Conservation (phyloP, 2,329 filamentous ascomycete genomes). For the Cladorrhinum sp. region DNA sequence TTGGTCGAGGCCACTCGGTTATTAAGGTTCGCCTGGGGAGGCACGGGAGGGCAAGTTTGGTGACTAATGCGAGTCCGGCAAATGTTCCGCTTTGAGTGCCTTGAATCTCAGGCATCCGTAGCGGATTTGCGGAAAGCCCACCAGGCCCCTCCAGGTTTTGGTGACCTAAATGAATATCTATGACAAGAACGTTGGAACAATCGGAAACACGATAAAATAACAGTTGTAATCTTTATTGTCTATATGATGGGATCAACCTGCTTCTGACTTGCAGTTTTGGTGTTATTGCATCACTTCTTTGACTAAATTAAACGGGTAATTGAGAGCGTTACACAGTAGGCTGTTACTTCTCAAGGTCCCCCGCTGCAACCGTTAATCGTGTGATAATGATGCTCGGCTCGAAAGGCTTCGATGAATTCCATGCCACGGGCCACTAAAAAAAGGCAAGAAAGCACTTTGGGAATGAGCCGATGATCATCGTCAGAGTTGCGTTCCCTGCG, state of each 20-base stretch:
- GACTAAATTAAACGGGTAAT: not conserved
- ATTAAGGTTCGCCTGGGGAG: not conserved
- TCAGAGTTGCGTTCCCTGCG: constrained; percentile 25
- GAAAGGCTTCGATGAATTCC: constrained; percentile 12
- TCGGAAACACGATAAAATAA: not conserved
- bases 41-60: not conserved
- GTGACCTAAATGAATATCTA: not conserved
- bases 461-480: constrained; percentile 25
- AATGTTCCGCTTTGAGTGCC: not conserved
- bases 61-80: not conserved
- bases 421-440: constrained; percentile 15
- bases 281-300: not conserved
- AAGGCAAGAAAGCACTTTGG: constrained; percentile 15
- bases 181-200: not conserved
- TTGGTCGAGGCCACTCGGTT: not conserved
- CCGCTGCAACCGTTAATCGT: constrained; percentile 10
- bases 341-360: not conserved
- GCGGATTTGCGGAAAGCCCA: not conserved
- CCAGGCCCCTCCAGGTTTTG: not conserved
- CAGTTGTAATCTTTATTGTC: not conserved
- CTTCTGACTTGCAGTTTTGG: not conserved
- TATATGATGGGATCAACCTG: not conserved
- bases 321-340: constrained; percentile 4
- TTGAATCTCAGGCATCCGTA: not conserved
- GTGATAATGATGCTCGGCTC: constrained; percentile 19